Base-by-base conservation (phyloP, 2,329 filamentous ascomycete genomes). In the Colletotrichum theobromicola region DNA sequence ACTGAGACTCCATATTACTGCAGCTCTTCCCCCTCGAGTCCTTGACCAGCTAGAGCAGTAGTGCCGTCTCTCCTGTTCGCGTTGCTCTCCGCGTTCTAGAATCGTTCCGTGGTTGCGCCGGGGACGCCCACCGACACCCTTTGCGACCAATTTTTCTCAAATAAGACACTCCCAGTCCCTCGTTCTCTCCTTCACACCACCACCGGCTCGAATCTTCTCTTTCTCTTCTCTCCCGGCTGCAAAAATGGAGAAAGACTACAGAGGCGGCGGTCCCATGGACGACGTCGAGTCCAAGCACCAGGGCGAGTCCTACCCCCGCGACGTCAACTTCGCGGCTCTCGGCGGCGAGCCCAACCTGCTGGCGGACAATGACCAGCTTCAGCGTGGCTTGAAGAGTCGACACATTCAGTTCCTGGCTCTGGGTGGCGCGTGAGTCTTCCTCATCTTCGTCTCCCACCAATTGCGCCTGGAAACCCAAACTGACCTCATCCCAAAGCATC, bases 351-450 rank as follows among this genome's bases (percentile, higher is more conserved):
- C 82, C 73, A 81, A 82, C 63, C 83, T 88, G 24, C 82, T 83
- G 18, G 70, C 78, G 16, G 79, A 85, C 53, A 77, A 84, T 28
- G 82, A 85, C 61, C 88, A 90, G 78, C 85, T 91, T 5, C 82
- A 89, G 79, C 86, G 90, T 70, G 90, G 90, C 18, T 85, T 92
- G 69, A 91, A 92, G 83, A 90, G 87, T 78, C 85, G 90, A 42
- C 90, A 92, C 76, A 90, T 92, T 53, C 90, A 92, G 77, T 91
- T 92, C 81, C 83, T 92, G 46, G 90, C 90, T 26, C 84, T 92
- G 16, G 88, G 88, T 80, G 84, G 84, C 77, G 84, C 84, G 81
- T 84, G 76, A 81, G 83, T 79, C n/a, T 34, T 70, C 7, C 57
- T n/a, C 53, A 26, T 12, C 37, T 21, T 37, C 15, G 2, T 7